A percentile compares a stretch with the other conserved stretches of the same genome.
Evolutionary conservation across 1,284 basidiomycete genomes (phyloP).

Genomic region (Earliella scabrosa): DNA sequence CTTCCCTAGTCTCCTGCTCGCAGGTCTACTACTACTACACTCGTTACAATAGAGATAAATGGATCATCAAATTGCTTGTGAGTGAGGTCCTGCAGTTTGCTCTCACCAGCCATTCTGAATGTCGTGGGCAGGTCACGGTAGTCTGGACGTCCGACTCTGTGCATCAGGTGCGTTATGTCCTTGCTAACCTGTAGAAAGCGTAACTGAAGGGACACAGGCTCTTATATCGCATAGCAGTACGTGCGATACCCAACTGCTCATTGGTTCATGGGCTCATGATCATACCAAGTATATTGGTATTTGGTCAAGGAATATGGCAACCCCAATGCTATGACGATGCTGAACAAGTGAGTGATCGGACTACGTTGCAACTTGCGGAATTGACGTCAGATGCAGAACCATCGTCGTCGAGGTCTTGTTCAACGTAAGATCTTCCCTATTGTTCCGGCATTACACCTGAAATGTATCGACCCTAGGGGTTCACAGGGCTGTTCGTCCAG

Average conservation of each 20-base stretch:
- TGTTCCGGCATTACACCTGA: not conserved
- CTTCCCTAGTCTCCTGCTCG: conserved; percentile 50
- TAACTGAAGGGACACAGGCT: conserved; percentile 34
- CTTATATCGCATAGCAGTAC: conserved; percentile 58
- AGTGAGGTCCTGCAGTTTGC: conserved; percentile 7
- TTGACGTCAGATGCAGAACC: conserved; percentile 40
- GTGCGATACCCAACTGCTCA: conserved; percentile 22
- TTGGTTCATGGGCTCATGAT: no score
- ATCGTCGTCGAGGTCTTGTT: conserved; percentile 58
- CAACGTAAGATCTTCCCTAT: conserved; percentile 39
- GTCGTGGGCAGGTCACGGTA: conserved; percentile 41
- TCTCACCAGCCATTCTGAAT: not conserved
- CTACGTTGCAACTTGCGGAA: not conserved
- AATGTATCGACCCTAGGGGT: conserved; percentile 39
- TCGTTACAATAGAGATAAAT: conserved; percentile 54
- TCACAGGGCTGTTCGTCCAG: conserved; percentile 59
- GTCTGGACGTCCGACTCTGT: conserved; percentile 50
- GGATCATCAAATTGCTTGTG: conserved; percentile 54
- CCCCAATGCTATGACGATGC: conserved; percentile 33
- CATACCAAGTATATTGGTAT: conserved; percentile 55
- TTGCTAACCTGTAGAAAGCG: not conserved
- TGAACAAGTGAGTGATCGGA: conserved; percentile 4
- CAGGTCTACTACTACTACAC: conserved; percentile 62
- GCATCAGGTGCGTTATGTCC: conserved; percentile 35
- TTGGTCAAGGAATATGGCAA: conserved; percentile 52